Evolutionary conservation across 1,139 yeast genomes (phyloP), one percentile per base, ranked within the genome.

Genomic region (Saccharomyces hybrid): DNA sequence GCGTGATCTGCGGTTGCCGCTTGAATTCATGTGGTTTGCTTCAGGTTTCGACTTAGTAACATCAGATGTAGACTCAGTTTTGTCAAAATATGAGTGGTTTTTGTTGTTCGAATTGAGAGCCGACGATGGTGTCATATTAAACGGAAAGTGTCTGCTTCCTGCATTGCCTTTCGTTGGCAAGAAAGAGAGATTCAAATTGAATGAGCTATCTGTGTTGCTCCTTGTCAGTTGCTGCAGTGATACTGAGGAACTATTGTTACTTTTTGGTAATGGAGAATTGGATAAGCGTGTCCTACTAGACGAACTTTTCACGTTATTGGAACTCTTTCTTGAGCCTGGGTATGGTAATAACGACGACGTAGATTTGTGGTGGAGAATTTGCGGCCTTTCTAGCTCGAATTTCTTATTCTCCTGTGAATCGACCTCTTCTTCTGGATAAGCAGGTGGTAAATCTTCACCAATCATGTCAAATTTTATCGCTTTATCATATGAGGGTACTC

Each of bases 401-500:
- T 55, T 52, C 19, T 49, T 50, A 7, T 51, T 49, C n/a, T 42
- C 42, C 3, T 56, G 52, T 2, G 53, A 49, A 19, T 29, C 28
- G 19, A 28, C 50, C 16, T 29, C 52, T 16, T 42, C 52, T 27
- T 44, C 29, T 1, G 81, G 80, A 66, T 86, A 86, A 0, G 79
- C 78, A 0, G 95, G 93, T 1, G 91, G 78, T 46, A 83, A 70
- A 47, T 78, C 80, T 46, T 75, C 80, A 3, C 73, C 80, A 7
- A 73, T 69, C 3, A 71, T 70, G 34, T 75, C 79, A 1, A 80
- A 70, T 61, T 76, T 77, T 67, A 84, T 73, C 0, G 98, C 97
- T 48, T 88, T 84, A 8, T 79, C 78, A 69, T 91, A 91, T 0
- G 96, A 82, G 0, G 98, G 98, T 3, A 90, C 96, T 55, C 81